Evolutionary conservation across 495 filamentous ascomycete genomes (phyloP), one percentile per base, ranked within the genome.

Genomic region (Penicillium manginii): DNA sequence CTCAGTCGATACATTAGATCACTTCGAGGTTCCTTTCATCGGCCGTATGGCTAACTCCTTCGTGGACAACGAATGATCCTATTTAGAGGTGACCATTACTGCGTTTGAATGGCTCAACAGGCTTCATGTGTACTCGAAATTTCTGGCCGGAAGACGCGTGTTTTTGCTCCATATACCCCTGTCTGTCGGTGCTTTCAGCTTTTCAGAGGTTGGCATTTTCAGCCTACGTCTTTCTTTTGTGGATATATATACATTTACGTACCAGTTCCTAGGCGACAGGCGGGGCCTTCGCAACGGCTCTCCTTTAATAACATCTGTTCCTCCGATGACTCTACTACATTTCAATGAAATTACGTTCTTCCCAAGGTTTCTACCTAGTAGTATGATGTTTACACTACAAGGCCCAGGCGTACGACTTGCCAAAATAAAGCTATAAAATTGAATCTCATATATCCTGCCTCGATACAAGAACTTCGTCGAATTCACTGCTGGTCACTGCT

Each of bases 11-110:
- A 96, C 90, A 7, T 81, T 97, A 43, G 94, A 97, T 69, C 87
- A 92, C 77, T 93, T 87, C 61, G 91, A 97, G 71, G 83, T 97
- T n/a, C 93, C 93, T 3, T 84, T 96, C 71, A 89, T 97, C 15
- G 75, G 75, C 23, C 71, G 61, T 15, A 78, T 97, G 70, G 93
- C 93, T 37, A 96, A 90, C 75, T 88, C 88, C 21, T 92, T 97
- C 72, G 81, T 98, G 56, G 93, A 98, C 74, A 88, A 96, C 71
- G 93, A 98, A 78, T 98, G 61, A 78, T 33, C 12, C 17, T 0
- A 43, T 19, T n/a, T n/a, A 3, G 19, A 21, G 15, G 2, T 21
- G 7, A 40, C 12, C 35, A 17, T 18, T 40, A 26, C 3, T 35
- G 11, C 9, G 17, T 14, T 57, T 32, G 22, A 14, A 43, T 39